phyloP scores from a whole-genome alignment of 2,329 filamentous ascomycete species.

The Apiospora marii region DNA sequence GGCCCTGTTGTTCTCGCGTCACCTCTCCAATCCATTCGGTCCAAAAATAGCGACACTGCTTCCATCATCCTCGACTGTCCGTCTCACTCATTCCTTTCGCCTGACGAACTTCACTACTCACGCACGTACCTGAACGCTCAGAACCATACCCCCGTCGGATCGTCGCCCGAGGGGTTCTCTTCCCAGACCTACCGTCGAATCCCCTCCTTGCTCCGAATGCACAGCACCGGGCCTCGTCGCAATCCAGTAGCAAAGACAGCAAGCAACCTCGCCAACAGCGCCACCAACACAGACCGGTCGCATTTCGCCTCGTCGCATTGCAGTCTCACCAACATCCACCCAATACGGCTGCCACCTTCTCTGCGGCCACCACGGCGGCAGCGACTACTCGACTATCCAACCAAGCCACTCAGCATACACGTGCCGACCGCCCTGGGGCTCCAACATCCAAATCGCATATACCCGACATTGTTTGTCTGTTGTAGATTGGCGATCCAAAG shows the following conservation, averaged over 20 bases:
- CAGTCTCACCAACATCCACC: background rate
- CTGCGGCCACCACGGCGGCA: background rate
- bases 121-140: background rate
- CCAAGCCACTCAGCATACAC: background rate
- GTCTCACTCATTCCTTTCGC: slow-evolving; percentile 16
- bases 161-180: background rate
- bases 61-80: slow-evolving; percentile 13
- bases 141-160: slow-evolving; percentile 3
- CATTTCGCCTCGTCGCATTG: slow-evolving; percentile 15
- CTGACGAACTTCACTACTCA: slow-evolving; percentile 16
- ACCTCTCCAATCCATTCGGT: slow-evolving; percentile 3
- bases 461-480: background rate
- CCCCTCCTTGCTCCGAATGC: background rate
- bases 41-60: slow-evolving; percentile 20
- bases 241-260: slow-evolving; percentile 6
- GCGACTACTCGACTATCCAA: background rate
- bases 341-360: slow-evolving; percentile 2
- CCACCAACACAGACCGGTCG: background rate
- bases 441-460: background rate
- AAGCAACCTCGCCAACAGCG: background rate
- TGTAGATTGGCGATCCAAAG: background rate
- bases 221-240: slow-evolving; percentile 1
- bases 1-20: slow-evolving; percentile 11
- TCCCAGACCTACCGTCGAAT: background rate
- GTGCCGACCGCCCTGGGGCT: slow-evolving; percentile 5